Base-by-base conservation (phyloP, 768 basidiomycete species). In the Cyathus striatus region DNA sequence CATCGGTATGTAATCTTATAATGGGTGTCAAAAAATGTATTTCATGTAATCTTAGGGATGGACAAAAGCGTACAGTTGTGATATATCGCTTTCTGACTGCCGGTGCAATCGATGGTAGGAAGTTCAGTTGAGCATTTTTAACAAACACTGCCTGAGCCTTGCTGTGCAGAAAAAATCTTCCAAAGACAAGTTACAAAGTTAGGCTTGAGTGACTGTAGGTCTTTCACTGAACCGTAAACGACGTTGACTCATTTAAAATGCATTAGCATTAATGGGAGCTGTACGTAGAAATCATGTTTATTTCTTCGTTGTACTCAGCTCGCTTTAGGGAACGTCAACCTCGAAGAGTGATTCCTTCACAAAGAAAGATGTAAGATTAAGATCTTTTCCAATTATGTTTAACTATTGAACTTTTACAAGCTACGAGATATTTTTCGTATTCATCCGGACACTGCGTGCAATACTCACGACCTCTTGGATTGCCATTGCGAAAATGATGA, bases 151-250 rank as follows among this genome's bases (percentile, higher is more conserved):
- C 21, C 20, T 32, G 51, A 36, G 47, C 40, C 27, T 13, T 43
- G 32, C 24, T 23, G 23, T 44, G 2, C 53, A 90, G 88, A 91
- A 65, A 92, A 94, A 66, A 90, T 95, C 18, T 94, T 78, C 57
- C 90, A 97, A 61, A 76, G 95, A 45, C 94, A 97, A 62, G 82
- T 97, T 23, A 96, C 90, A 14, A 98, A 98, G 63, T 75, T 90
- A 9, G 94, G 90, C 3, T 64, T 98, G 37, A 92, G 90, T 49
- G 81, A 89, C 50, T 90, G 88, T 90, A 53, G 63, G 81, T 69
- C 5, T 50, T 21, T 41, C 58, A n/a, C 62, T 57, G 44, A 44
- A 21, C 27, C 48, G 37, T 16, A 39, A 14, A 27, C 37, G 16
- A 23, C 23, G 18, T 9, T 30, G 17, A 44, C 38, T 50, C 16